phyloP scores from a whole-genome alignment of 1,284 basidiomycete genomes.

The Ceratobasidium sp. region DNA sequence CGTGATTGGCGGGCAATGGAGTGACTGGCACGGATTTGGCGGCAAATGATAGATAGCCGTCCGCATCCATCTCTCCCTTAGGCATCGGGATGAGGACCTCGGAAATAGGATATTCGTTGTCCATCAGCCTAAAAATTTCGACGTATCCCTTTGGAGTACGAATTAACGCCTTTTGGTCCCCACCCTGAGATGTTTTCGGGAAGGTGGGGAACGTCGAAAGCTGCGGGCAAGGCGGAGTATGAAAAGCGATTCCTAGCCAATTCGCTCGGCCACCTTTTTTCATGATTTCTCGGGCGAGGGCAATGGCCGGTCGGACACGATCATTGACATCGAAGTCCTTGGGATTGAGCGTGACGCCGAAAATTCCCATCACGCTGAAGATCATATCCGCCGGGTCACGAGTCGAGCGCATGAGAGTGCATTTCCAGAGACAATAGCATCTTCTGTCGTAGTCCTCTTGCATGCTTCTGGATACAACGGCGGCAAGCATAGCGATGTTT shows the following conservation, averaged over 20 bases:
- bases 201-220: slow-evolving; percentile 24
- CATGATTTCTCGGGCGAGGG: slow-evolving; percentile 13
- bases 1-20: background rate
- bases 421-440: slow-evolving; percentile 10
- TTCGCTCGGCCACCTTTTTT: slow-evolving; percentile 4
- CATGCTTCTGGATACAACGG: background rate
- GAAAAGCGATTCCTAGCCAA: slow-evolving; percentile 21
- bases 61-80: background rate
- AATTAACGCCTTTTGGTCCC: background rate
- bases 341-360: slow-evolving; percentile 18
- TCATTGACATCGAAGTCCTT: background rate
- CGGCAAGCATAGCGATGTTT: slow-evolving; percentile 11
- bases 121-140: slow-evolving; percentile 2
- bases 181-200: background rate
- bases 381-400: slow-evolving; percentile 16
- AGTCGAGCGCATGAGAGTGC: slow-evolving; percentile 16
- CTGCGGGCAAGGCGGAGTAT: slow-evolving; percentile 1
- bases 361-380: slow-evolving; percentile 27
- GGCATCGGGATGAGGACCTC: background rate
- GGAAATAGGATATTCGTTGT: slow-evolving; percentile 11
- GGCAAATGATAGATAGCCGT: slow-evolving; percentile 2
- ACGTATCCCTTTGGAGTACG: background rate
- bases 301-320: slow-evolving; percentile 11
- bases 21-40: slow-evolving; percentile 14
- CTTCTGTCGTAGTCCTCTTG: background rate